These are phyloP conservation scores for Zopfia rhizophila DNA, from an alignment of 2,329 filamentous ascomycete genomes.

Conservation along the genomic window DNA sequence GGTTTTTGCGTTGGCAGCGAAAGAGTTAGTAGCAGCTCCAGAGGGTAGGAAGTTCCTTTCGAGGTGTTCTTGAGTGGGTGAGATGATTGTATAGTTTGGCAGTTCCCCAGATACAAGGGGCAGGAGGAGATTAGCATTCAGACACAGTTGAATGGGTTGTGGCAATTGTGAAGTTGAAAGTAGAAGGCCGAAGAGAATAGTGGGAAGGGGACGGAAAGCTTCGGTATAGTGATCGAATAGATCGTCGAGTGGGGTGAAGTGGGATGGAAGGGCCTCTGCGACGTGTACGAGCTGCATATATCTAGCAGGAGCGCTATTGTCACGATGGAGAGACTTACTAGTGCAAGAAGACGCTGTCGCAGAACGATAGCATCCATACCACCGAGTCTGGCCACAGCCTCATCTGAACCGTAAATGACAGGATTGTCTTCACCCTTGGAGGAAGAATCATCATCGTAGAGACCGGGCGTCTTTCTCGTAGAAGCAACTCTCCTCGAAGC, in stretches of 20 bases:
- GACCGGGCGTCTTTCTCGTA: conserved; percentile 5
- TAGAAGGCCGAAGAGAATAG: conserved; percentile 68
- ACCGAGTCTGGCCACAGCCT: conserved; percentile 45
- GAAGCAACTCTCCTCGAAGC: conserved; percentile 13
- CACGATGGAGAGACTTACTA: conserved; percentile 53
- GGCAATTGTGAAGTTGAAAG: conserved; percentile 60
- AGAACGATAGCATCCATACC: conserved; percentile 67
- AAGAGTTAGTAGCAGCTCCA: conserved; percentile 37
- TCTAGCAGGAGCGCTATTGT: conserved; percentile 25
- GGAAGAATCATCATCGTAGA: conserved; percentile 10
- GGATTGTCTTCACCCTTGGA: conserved; percentile 18
- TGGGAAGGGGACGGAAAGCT: conserved; percentile 67
- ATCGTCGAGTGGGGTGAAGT: conserved; percentile 63
- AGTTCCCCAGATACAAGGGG: conserved; percentile 35
- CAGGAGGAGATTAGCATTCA: conserved; percentile 52
- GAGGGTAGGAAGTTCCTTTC: conserved; percentile 37
- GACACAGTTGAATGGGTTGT: conserved; percentile 57
- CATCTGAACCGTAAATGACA: conserved; percentile 14
- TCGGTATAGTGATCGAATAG: conserved; percentile 70
- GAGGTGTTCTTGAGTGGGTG: conserved; percentile 42
- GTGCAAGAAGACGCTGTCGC: conserved; percentile 70
- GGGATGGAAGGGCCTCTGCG: conserved; percentile 50
- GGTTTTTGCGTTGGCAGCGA: conserved; percentile 46
- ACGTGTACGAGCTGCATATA: conserved; percentile 48
- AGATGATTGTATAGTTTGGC: conserved; percentile 36